These are phyloP conservation scores for Daldinia vernicosa DNA, from an alignment of 495 filamentous ascomycete species.

Conservation along the genomic window DNA sequence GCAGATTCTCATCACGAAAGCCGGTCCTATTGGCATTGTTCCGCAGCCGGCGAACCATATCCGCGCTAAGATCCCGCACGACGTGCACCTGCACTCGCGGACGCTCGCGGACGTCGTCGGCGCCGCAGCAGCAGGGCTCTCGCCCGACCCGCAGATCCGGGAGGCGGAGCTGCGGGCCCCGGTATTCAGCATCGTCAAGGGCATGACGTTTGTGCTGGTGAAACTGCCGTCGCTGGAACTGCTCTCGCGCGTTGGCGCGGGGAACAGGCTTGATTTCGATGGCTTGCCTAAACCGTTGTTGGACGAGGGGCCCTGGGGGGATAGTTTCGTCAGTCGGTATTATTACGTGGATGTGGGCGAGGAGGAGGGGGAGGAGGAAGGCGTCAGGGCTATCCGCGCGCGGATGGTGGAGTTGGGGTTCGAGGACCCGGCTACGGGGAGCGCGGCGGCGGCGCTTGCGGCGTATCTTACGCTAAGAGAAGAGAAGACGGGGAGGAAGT, in stretches of 20 bases:
- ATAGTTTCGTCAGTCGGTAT: conserved; percentile 63
- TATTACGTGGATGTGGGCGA: conserved; percentile 58
- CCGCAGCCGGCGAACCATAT: conserved; percentile 43
- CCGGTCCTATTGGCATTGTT: conserved; percentile 61
- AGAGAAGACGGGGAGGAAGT: conserved; percentile 49
- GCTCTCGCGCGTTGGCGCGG: conserved; percentile 49
- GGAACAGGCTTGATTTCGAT: conserved; percentile 43
- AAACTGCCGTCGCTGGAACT: conserved; percentile 58
- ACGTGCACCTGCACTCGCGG: conserved; percentile 67
- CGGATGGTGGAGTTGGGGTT: conserved; percentile 66
- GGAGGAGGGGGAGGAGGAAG: conserved; percentile 39
- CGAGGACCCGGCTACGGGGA: conserved; percentile 77
- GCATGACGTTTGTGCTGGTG: conserved; percentile 71
- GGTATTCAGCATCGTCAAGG: conserved; percentile 71
- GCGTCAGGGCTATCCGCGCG: conserved; percentile 41
- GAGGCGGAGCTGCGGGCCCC: conserved; percentile 53
- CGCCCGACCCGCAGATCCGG: conserved; percentile 42
- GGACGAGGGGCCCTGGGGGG: conserved; percentile 65
- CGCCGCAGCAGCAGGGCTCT: conserved; percentile 28
- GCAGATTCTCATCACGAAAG: conserved; percentile 64
- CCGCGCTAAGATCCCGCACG: conserved; percentile 69
- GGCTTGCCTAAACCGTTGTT: conserved; percentile 45
- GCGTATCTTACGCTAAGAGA: conserved; percentile 64
- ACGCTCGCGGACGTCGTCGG: conserved; percentile 42
- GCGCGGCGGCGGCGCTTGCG: conserved; percentile 65